These are phyloP conservation scores for Arctium lappa DNA, from an alignment of 129 eudicot species.

Conservation along the genomic window DNA sequence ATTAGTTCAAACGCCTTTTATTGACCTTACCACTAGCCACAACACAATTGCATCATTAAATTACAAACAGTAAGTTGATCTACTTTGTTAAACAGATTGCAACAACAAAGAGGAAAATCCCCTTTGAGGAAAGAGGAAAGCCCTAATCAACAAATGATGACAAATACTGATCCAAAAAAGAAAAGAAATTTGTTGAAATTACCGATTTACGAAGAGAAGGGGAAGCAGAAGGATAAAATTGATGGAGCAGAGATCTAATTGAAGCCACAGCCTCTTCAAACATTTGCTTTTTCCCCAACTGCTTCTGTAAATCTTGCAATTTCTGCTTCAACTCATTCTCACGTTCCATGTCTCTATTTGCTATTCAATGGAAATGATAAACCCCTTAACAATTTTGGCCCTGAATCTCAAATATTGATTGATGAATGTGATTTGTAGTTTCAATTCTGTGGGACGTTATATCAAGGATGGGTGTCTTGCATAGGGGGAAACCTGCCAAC, in stretches of 20 bases:
- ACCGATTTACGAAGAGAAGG: constrained; percentile 60
- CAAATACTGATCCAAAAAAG: not conserved
- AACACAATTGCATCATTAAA: not conserved
- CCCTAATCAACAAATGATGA: not conserved
- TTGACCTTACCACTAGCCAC: not conserved
- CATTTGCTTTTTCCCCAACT: constrained; percentile 67
- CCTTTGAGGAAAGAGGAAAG: not conserved
- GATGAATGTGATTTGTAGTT: not conserved
- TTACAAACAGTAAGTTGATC: not conserved
- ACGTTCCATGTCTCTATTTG: constrained; percentile 9
- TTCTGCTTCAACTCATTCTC: constrained; percentile 53
- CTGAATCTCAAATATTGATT: not conserved
- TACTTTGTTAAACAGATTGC: constrained; percentile 1
- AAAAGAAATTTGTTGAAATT: not conserved
- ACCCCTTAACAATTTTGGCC: not conserved
- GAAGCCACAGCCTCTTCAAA: constrained; percentile 74
- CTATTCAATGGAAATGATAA: not conserved
- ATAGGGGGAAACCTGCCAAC: constrained; percentile 13
- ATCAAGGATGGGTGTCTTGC: constrained; percentile 10
- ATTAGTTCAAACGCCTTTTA: not conserved
- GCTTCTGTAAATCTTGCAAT: constrained; percentile 73
- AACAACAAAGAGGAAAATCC: not conserved
- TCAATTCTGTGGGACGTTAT: not conserved
- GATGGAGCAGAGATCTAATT: constrained; percentile 49
- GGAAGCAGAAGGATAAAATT: constrained; percentile 56